Percentiles rank a stretch among this genome's conserved stretches.
These are phyloP conservation scores for Russula brevipes DNA, from an alignment of 768 basidiomycete species.

Conservation along the genomic window DNA sequence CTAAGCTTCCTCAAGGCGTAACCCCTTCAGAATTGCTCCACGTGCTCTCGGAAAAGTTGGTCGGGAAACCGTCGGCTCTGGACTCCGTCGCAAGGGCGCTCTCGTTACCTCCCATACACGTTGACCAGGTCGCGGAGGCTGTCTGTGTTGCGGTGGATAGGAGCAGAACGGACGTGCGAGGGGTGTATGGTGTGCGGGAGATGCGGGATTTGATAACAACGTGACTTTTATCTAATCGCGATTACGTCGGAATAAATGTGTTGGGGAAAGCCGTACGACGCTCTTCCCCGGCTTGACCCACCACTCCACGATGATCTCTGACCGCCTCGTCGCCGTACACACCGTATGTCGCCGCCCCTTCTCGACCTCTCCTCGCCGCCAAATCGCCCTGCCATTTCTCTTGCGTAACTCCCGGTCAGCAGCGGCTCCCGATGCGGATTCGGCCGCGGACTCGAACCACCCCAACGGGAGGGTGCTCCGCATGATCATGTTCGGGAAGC, in stretches of 20 bases:
- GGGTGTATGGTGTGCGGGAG: slow-evolving; percentile 60
- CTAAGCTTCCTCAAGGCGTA: slow-evolving; percentile 47
- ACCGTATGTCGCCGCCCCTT: slow-evolving; percentile 29
- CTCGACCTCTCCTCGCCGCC: slow-evolving; percentile 31
- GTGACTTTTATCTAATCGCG: slow-evolving; percentile 25
- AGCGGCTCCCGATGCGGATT: slow-evolving; percentile 16
- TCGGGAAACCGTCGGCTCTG: slow-evolving; percentile 43
- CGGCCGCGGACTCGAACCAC: slow-evolving; percentile 11
- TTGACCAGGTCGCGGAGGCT: slow-evolving; percentile 90
- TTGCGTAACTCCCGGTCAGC: slow-evolving; percentile 20
- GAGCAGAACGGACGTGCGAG: slow-evolving; percentile 43
- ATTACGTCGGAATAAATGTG: not conserved
- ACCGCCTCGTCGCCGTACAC: slow-evolving; percentile 14
- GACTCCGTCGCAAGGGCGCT: slow-evolving; percentile 73
- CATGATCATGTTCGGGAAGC: slow-evolving; percentile 76
- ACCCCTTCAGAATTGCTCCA: slow-evolving; percentile 64
- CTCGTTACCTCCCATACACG: slow-evolving; percentile 86
- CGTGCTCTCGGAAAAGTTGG: slow-evolving; percentile 35
- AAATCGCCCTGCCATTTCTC: slow-evolving; percentile 48
- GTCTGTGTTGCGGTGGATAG: slow-evolving; percentile 59
- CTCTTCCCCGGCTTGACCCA: slow-evolving; percentile 1
- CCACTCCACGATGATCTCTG: slow-evolving; percentile 20
- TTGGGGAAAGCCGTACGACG: not conserved
- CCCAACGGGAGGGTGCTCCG: slow-evolving; percentile 38
- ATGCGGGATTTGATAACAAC: slow-evolving; percentile 64